These are phyloP conservation scores for Penstemon eatonii DNA, from an alignment of 257 asterid genomes.

Conservation along the genomic window DNA sequence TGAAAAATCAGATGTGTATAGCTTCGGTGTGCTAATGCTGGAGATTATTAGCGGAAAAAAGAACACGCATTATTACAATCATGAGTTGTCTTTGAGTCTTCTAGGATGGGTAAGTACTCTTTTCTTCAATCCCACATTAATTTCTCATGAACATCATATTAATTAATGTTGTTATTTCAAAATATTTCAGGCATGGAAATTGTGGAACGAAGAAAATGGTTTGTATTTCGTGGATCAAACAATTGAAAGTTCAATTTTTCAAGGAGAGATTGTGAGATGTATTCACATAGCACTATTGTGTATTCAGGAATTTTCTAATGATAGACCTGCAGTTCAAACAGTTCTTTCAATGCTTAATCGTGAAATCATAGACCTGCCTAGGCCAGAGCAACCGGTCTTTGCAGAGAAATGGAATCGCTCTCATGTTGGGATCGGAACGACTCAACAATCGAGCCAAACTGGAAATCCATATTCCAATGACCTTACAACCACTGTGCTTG, in stretches of 20 bases:
- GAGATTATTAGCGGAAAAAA: slow-evolving; percentile 37
- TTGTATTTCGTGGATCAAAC: slow-evolving; percentile 35
- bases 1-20: slow-evolving; percentile 35
- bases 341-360: slow-evolving; percentile 35
- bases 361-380: slow-evolving; percentile 28
- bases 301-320: slow-evolving; percentile 37
- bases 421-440: too few relatives aligned
- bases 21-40: slow-evolving; percentile 34
- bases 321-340: slow-evolving; percentile 39
- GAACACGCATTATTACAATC: slow-evolving; percentile 30
- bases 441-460: too few relatives aligned
- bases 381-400: slow-evolving; percentile 30
- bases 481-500: too few relatives aligned
- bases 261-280: slow-evolving; percentile 33
- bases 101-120: slow-evolving; percentile 28
- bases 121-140: not conserved
- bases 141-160: not conserved
- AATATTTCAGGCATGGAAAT: slow-evolving; percentile 27
- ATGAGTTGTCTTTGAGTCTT: slow-evolving; percentile 32
- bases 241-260: slow-evolving; percentile 6
- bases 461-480: too few relatives aligned
- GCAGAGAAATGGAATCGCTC: slow-evolving; percentile 16
- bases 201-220: slow-evolving; percentile 34
- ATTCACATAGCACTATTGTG: slow-evolving; percentile 46
- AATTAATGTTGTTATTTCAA: not conserved